Base-by-base conservation (phyloP, 2,329 filamentous ascomycete species). In the Stemphylium vesicarium region DNA sequence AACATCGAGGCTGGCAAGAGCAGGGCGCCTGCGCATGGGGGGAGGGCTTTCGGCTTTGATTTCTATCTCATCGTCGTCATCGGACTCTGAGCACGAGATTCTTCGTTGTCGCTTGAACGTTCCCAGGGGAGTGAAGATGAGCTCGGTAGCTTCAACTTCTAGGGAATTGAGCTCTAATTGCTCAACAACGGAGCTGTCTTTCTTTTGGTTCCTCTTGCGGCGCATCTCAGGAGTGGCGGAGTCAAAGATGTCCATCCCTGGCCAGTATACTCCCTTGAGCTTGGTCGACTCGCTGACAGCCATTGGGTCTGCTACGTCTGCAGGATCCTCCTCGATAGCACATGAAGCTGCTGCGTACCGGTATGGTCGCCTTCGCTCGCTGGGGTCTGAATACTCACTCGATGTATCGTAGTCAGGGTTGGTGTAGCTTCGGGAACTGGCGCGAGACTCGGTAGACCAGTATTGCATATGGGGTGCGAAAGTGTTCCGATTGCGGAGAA, bases 211-310 rank as follows among this genome's bases (percentile, higher is more conserved):
- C 46, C 90, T 82, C 77, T 86, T 90, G 40, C 87, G 83, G 64
- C 86, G 88, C 81, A 90, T 88, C 57, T 88, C 85, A 13, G 86
- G 83, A 4, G 88, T 90, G 4, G 90, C 90, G 48, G 90, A 86
- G 73, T 94, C 90, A 70, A 93, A 92, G n/a, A 91, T 82, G 48
- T 85, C 84, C 90, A 93, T 93, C 15, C 90, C 90, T 2, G 88
- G 87, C 82, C 87, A 92, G 41, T 85, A 79, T n/a, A 88, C 79
- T 2, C 90, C 90, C 72, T 93, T 93, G 48, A 92, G 80, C 66
- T 80, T 84, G 54, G 73, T 79, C 44, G 67, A 70, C 50, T 78
- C 76, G 37, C 71, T 76, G 22, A 69, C 68, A 41, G 65, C 65
- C 48, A 65, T 67, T 18, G 68, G 64, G 20, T 70, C 67, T 20